Conservation (phyloP, 2,329 filamentous ascomycete genomes). For the Microsporum canis region DNA sequence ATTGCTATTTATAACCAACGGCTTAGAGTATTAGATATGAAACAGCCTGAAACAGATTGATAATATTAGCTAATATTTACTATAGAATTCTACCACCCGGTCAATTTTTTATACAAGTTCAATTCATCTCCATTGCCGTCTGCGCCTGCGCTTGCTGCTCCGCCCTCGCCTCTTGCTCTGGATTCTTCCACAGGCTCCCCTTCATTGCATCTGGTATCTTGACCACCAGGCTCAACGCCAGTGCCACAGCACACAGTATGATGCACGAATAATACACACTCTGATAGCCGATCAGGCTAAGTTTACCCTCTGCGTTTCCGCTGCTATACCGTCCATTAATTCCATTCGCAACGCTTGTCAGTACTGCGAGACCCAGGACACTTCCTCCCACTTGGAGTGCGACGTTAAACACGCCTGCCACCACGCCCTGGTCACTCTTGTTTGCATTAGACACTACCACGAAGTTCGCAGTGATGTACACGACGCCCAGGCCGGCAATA, state of each 20-base stretch:
- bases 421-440: background rate
- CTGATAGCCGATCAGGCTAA: background rate
- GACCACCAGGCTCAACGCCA: background rate
- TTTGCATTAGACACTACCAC: background rate
- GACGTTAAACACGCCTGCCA: background rate
- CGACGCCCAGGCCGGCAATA: background rate
- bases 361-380: background rate
- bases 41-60: no score
- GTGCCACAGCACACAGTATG: background rate
- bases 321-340: background rate
- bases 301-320: background rate
- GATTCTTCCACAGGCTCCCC: background rate
- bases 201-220: background rate
- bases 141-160: background rate
- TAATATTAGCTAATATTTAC: background rate
- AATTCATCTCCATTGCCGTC: background rate
- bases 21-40: no score
- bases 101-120: background rate
- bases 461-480: slow-evolving; percentile 1
- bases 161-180: background rate
- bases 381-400: background rate
- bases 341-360: background rate
- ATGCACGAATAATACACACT: background rate
- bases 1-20: no score
- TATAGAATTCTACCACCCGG: background rate